Base-by-base conservation (phyloP, 306 rosid genomes). In the Benincasa hispida region DNA sequence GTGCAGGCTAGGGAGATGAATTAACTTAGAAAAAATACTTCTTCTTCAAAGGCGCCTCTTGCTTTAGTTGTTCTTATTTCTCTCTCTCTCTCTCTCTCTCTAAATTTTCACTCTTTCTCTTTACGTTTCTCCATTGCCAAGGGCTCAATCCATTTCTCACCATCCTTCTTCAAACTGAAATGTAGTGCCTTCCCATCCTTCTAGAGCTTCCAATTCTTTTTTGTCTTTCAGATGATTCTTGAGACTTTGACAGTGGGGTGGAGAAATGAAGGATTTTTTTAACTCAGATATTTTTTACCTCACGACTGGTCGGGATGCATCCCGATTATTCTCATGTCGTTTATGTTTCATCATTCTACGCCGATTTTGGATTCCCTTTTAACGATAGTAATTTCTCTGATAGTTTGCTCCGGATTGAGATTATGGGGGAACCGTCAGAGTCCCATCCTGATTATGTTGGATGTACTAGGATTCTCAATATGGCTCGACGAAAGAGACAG, bases 341-440 rank as follows among this genome's bases (percentile, higher is more conserved):
- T 24, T 79, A 93, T 8, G 27, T 76, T 10, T 85, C 92, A 27
- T 80, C 84, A 2, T 37, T n/a, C n/a, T n/a, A n/a, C n/a, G n/a
- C 93, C 34, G 94, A 95, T 84, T 95, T 95, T 73, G 99, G 82
- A 21, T 95, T 95, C 84, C 97, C 99, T 72, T 95, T 95, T 81
- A 90, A 95, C 84, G 99, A 88, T 67, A 89, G 97, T 25, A 95
- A 95, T 80, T 95, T 95, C 92, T 95, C 99, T 45, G 99, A 95
- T 77, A 83, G 99, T 57, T 34, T 88, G 78, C 96, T 95, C 22
- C 87, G 88, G 79, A 92, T 95, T 86, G 99, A 95, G 87, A 90
- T 95, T 84, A 82, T 87, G 87, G 80, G 82, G 6, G 96, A 92
- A 35, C 34, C 87, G 0, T 78, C 78, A n/a, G 93, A 87, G 45